Evolutionary conservation across 345 rosid genomes (phyloP), one percentile per base, ranked within the genome.

Genomic region (Citrus australasica): DNA sequence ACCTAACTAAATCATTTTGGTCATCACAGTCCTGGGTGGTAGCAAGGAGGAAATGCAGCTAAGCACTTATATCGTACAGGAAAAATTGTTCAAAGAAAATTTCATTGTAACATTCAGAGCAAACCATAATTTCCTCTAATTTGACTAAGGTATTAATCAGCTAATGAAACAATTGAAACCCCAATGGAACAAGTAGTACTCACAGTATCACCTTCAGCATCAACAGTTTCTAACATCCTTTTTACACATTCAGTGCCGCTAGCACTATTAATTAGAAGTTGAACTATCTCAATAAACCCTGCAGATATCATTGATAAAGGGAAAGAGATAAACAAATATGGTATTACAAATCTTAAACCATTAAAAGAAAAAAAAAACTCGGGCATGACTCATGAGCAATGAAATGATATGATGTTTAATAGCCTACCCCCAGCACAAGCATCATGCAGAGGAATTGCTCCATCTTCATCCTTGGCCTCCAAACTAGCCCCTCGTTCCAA

Each of bases 361-460:
- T 46, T 22, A 13, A 42, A 42, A 42, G 2, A 42, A 42, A 38
- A 38, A 40, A 42, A 48, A 69, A 56, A 27, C 61, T 38, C 11
- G 25, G 74, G 53, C 24, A 71, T 30, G 14, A 67, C 27, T 46
- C 53, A 62, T 17, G 8, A 32, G 7, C 11, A 78, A 21, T 24
- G 76, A 55, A 11, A n/a, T 24, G 9, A 42, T 25, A 60, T 13
- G 62, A 70, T 46, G 51, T 46, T 46, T 46, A 46, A 13, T 46
- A 3, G 17, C 79, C 82, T 79, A 95, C 98, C 98, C 83, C 96
- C 92, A 0, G 97, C 97, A 85, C 93, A 92, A 69, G 97, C 97
- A 89, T 93, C 99, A 74, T 96, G 99, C 70, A 96, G 75, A 80
- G 99, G 98, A 83, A 96, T 78, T 1, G 97, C 98, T 56, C 97